Evolutionary conservation across 2,329 filamentous ascomycete genomes (phyloP), one percentile per base, ranked within the genome.

Genomic region (Penicillium italicum): DNA sequence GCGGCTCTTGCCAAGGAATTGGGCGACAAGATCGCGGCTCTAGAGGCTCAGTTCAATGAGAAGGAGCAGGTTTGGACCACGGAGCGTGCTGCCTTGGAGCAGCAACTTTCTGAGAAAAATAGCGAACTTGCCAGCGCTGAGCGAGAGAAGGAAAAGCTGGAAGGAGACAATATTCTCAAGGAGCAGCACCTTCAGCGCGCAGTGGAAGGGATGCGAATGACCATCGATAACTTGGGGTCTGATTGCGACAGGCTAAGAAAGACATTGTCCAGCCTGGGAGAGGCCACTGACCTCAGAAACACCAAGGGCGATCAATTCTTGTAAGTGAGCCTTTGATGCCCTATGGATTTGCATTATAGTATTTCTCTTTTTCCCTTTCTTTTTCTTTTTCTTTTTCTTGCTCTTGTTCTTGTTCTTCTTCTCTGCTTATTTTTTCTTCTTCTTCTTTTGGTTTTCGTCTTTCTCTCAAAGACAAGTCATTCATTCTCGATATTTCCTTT

Each of bases 171-270:
- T 56, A 66, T 78, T 50, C 66, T 75, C 50, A 75, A 77, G 55
- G 76, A 77, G 59, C 74, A 76, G 42, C 76, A 79, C 61, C 71
- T 77, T 33, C 76, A 79, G 52, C 73, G 71, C 50, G 69, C 72
- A 10, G 68, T 74, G 48, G 71, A 74, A 24, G 70, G 69, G 45
- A 76, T 76, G 74, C 75, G 76, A 49, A 71, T 77, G 50, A 75
- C 76, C 12, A 82, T 81, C 73, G 73, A 77, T 42, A 74, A 76
- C 54, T 74, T 80, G 69, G 76, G 77, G 50, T 75, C 77, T 58
- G 80, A 83, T 60, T 77, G 78, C 48, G 77, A 79, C 46, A 76
- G 75, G 41, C 68, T 82, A 57, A 76, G 76, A 48, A 80, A 78
- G 66, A 78, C 78, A 47, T 74, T 80, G 59, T 77, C 80, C 59